Evolutionary conservation across 1,284 basidiomycete genomes (phyloP).

Genomic region (Cryptococcus maquisensis): DNA sequence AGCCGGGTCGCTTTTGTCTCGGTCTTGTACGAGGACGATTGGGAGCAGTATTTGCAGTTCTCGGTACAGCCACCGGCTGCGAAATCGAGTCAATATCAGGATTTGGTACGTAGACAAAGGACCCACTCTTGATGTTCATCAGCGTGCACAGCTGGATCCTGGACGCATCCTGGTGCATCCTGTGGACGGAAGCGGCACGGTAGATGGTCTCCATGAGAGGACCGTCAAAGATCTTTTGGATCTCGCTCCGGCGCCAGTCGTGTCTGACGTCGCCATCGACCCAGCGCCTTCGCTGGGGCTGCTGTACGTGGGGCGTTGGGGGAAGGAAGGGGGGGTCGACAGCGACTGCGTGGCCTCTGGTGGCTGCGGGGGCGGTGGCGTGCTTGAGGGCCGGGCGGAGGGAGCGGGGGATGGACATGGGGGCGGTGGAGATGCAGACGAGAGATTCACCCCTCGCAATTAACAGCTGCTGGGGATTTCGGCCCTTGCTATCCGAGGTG

Average conservation of each 20-base stretch:
- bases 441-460: neutral
- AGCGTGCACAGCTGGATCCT: constrained; percentile 95
- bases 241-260: constrained; percentile 50
- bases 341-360: constrained; percentile 36
- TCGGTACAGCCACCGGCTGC: constrained; percentile 90
- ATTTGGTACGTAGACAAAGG: constrained; percentile 7
- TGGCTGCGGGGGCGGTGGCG: neutral
- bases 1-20: constrained; percentile 82
- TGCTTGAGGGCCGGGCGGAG: constrained; percentile 2
- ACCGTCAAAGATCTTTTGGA: constrained; percentile 53
- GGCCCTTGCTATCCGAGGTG: neutral
- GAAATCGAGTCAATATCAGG: neutral
- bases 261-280: constrained; percentile 35
- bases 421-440: neutral
- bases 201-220: constrained; percentile 84
- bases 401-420: constrained; percentile 4
- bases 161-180: constrained; percentile 77
- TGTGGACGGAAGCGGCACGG: constrained; percentile 69
- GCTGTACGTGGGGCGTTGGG: constrained; percentile 8
- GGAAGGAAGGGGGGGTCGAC: constrained; percentile 30
- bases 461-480: neutral
- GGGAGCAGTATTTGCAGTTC: constrained; percentile 98
- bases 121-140: constrained; percentile 96
- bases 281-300: constrained; percentile 6
- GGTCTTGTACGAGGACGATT: constrained; percentile 87